Conservation (phyloP, 2,329 filamentous ascomycete genomes). For the Arthrobotrys megalospora region DNA sequence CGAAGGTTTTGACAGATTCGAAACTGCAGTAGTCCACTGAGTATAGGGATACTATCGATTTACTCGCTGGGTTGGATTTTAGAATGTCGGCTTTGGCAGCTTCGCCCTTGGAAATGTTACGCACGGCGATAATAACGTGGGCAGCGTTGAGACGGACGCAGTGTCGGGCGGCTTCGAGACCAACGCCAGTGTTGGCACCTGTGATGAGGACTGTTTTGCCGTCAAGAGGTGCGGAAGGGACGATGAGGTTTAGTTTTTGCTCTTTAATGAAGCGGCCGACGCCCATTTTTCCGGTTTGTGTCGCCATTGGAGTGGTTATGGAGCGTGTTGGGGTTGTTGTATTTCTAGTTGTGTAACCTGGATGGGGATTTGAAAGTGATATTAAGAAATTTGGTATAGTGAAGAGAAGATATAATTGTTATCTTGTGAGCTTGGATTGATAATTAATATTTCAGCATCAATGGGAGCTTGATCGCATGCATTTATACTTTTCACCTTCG, state of each 20-base stretch:
- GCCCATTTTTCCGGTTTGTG: conserved; percentile 43
- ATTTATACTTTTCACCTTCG: conserved; percentile 18
- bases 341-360: conserved; percentile 24
- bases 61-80: conserved; percentile 33
- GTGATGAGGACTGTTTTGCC: conserved; percentile 67
- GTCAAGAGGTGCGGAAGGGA: conserved; percentile 45
- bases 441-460: not conserved
- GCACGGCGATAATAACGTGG: conserved; percentile 68
- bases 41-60: conserved; percentile 63
- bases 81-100: conserved; percentile 68
- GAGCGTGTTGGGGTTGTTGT: conserved; percentile 30
- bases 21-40: conserved; percentile 70
- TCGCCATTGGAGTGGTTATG: conserved; percentile 25
- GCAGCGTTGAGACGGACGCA: conserved; percentile 66
- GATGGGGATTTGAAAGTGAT: not conserved
- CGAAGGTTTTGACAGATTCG: conserved; percentile 69
- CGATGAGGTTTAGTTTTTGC: conserved; percentile 28
- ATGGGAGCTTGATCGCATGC: conserved; percentile 16
- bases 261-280: conserved; percentile 42
- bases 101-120: conserved; percentile 68
- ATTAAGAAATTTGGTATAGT: not conserved
- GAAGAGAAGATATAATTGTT: not conserved
- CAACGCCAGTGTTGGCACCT: conserved; percentile 69
- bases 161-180: conserved; percentile 68
- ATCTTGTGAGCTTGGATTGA: not conserved